phyloP scores from a whole-genome alignment of 2,329 filamentous ascomycete species.

The Grosmannia clavigera region DNA sequence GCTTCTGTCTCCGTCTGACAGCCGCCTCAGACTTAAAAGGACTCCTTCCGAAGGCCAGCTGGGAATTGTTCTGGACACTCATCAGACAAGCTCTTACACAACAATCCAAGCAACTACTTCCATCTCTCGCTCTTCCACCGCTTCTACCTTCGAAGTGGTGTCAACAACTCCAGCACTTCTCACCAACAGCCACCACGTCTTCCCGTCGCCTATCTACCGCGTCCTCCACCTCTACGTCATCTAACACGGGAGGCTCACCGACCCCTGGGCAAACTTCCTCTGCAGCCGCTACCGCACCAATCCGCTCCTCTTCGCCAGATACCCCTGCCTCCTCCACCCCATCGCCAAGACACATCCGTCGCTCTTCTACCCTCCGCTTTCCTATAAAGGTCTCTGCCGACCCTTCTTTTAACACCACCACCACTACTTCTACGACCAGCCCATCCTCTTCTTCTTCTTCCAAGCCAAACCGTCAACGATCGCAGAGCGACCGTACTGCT shows the following conservation, averaged over 20 bases:
- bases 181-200: constrained; percentile 10
- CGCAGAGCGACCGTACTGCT: constrained; percentile 9
- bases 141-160: constrained; percentile 1
- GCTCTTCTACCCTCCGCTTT: constrained; percentile 12
- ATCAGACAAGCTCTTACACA: not conserved
- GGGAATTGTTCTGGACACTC: not conserved
- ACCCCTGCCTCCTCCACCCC: not conserved
- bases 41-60: not conserved
- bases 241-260: constrained; percentile 6
- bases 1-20: not conserved
- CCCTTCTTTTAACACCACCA: constrained; percentile 1
- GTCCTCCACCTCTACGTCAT: constrained; percentile 9
- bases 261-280: not conserved
- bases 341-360: constrained; percentile 7
- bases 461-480: constrained; percentile 8
- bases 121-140: not conserved
- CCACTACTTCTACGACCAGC: not conserved
- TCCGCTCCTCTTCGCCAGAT: not conserved
- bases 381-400: constrained; percentile 11
- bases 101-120: not conserved
- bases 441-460: not conserved
- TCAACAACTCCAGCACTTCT: not conserved
- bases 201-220: constrained; percentile 10
- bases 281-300: not conserved
- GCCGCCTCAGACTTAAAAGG: not conserved